A percentile compares a stretch with the other conserved stretches of the same genome.
These are phyloP conservation scores for Trichoderma lentiforme DNA, from an alignment of 2,329 filamentous ascomycete species.

Conservation along the genomic window DNA sequence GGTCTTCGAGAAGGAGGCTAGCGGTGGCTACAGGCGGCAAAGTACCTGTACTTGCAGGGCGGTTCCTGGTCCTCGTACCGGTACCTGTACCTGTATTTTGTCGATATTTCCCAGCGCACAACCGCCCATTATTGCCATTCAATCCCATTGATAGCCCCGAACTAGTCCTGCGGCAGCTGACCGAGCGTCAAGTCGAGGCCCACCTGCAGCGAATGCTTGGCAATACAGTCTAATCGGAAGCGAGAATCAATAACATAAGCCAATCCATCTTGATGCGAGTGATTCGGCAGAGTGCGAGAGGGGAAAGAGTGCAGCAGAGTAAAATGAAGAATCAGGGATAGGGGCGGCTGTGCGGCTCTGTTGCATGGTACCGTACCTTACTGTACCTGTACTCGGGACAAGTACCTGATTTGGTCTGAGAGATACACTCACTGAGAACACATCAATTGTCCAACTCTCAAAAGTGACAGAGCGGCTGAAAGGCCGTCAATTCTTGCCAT, in stretches of 20 bases:
- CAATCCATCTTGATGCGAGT: background rate
- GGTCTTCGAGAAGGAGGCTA: constrained; percentile 10
- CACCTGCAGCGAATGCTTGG: background rate
- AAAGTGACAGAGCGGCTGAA: background rate
- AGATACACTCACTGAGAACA: no score
- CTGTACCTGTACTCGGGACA: no score
- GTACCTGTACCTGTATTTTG: background rate
- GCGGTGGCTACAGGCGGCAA: background rate
- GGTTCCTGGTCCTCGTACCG: background rate
- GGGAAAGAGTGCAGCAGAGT: background rate
- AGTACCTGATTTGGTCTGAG: no score
- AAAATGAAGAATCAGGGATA: background rate
- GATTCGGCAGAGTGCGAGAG: background rate
- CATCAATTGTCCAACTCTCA: background rate
- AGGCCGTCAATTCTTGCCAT: background rate
- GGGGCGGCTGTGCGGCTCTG: background rate
- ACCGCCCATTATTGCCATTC: background rate
- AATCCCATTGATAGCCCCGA: background rate
- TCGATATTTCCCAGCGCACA: background rate
- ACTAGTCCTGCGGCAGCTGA: background rate
- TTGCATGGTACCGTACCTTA: background rate
- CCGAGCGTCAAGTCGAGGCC: background rate
- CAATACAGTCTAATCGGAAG: background rate
- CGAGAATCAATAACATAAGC: background rate
- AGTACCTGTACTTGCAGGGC: background rate